These are phyloP conservation scores for Purpureocillium lavendulum DNA, from an alignment of 2,329 filamentous ascomycete genomes.

Conservation along the genomic window DNA sequence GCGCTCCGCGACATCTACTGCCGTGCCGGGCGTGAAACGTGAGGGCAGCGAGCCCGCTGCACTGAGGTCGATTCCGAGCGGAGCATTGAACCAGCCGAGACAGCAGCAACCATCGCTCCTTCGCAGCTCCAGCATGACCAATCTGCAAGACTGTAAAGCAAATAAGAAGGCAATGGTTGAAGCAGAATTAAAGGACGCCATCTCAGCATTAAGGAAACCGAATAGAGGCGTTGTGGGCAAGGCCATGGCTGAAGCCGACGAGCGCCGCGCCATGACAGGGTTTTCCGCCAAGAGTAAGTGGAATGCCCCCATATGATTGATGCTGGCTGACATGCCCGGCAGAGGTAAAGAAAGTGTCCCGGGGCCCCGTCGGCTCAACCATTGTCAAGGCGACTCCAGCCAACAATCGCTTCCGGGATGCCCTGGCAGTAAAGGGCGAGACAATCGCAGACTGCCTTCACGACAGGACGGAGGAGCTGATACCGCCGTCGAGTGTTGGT, in stretches of 20 bases:
- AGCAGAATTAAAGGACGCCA: conserved; percentile 65
- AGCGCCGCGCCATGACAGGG: conserved; percentile 45
- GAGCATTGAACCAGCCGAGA: conserved; percentile 23
- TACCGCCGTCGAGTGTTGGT: conserved; percentile 28
- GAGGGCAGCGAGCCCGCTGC: conserved; percentile 55
- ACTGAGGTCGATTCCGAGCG: conserved; percentile 38
- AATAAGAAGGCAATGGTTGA: conserved; percentile 60
- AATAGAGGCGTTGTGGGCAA: conserved; percentile 64
- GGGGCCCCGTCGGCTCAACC: conserved; percentile 31
- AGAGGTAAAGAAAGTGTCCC: conserved; percentile 45
- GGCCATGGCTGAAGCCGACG: conserved; percentile 57
- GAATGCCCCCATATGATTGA: neutral
- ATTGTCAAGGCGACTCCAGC: conserved; percentile 48
- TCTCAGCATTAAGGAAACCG: conserved; percentile 64
- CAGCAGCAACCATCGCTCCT: conserved; percentile 33
- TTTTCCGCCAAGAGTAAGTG: conserved; percentile 40
- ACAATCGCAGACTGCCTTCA: conserved; percentile 11
- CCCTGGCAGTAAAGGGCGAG: conserved; percentile 25
- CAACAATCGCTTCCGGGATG: conserved; percentile 45
- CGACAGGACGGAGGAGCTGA: conserved; percentile 18
- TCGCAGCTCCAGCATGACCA: conserved; percentile 38
- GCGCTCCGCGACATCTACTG: conserved; percentile 58
- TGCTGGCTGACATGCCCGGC: conserved; percentile 18
- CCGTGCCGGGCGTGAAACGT: conserved; percentile 54
- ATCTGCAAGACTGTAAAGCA: conserved; percentile 46